Evolutionary conservation across 208 protist species (phyloP).

Genomic region (Leishmania braziliensis): DNA sequence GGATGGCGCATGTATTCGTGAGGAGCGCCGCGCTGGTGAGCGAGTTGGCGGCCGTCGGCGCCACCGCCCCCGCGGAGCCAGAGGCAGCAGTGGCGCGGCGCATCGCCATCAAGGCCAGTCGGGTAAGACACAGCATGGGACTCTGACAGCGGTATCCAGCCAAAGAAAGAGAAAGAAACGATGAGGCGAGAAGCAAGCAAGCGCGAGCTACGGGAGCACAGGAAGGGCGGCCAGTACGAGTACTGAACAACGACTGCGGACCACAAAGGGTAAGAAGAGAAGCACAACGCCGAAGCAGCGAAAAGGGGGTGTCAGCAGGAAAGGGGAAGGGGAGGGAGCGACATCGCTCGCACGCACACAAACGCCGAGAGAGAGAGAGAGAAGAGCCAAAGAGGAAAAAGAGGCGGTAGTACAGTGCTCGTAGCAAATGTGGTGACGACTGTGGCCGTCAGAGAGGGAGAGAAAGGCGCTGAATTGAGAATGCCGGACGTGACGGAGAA

Average conservation of each 20-base stretch:
- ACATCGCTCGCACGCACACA: neutral
- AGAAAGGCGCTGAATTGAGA: neutral
- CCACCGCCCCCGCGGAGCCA: neutral
- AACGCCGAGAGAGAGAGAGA: neutral
- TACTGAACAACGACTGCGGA: neutral
- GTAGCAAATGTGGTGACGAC: neutral
- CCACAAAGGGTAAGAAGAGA: slow-evolving; percentile 19
- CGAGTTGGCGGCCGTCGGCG: neutral
- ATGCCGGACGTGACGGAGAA: neutral
- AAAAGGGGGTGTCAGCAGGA: neutral
- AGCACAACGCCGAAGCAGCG: slow-evolving; percentile 8
- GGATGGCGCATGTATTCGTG: slow-evolving; percentile 36
- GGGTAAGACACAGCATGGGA: neutral
- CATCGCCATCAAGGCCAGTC: neutral
- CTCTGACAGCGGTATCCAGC: neutral
- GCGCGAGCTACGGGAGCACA: neutral
- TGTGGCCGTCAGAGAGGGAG: neutral
- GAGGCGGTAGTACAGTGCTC: neutral
- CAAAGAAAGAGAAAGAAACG: neutral
- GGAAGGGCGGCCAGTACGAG: neutral
- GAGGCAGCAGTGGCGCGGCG: neutral
- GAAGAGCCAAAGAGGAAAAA: neutral
- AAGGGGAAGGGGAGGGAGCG: neutral
- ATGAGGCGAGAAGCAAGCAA: neutral
- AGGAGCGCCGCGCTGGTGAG: neutral